A percentile compares a stretch with the other conserved stretches of the same genome.
Conservation (phyloP, 2,329 filamentous ascomycete genomes). For the Coniochaeta sp. region DNA sequence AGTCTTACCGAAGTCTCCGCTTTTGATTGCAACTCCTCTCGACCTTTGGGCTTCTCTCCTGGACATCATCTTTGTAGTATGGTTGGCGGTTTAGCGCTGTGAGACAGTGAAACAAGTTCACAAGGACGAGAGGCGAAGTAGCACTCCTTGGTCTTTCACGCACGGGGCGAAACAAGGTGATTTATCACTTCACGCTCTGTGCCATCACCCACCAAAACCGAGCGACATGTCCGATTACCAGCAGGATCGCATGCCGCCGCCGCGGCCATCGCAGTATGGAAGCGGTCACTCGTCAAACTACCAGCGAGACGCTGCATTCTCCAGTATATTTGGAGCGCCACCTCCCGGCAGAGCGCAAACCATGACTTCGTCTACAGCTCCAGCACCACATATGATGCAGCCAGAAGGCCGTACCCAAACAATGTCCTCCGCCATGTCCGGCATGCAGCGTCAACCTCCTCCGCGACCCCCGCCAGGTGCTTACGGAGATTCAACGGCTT, state of each 20-base stretch:
- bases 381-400: constrained; percentile 37
- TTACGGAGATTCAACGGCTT: constrained; percentile 11
- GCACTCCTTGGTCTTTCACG: neutral
- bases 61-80: neutral
- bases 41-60: neutral
- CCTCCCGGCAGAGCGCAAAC: constrained; percentile 88
- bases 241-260: constrained; percentile 36
- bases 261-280: constrained; percentile 37
- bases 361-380: constrained; percentile 72
- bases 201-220: neutral
- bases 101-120: neutral
- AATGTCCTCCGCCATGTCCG: constrained; percentile 52
- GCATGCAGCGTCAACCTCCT: constrained; percentile 52
- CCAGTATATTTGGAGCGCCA: constrained; percentile 89
- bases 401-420: constrained; percentile 69
- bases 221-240: constrained; percentile 52
- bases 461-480: constrained; percentile 38
- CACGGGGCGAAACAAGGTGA: neutral
- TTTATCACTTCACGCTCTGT: neutral
- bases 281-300: constrained; percentile 40
- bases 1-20: constrained; percentile 12
- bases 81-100: neutral
- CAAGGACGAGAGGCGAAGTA: constrained; percentile 2
- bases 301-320: constrained; percentile 91
- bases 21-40: constrained; percentile 11